Evolutionary conservation across 129 eudicot genomes (phyloP), one percentile per base, ranked within the genome.

Genomic region (Escallonia rubra): DNA sequence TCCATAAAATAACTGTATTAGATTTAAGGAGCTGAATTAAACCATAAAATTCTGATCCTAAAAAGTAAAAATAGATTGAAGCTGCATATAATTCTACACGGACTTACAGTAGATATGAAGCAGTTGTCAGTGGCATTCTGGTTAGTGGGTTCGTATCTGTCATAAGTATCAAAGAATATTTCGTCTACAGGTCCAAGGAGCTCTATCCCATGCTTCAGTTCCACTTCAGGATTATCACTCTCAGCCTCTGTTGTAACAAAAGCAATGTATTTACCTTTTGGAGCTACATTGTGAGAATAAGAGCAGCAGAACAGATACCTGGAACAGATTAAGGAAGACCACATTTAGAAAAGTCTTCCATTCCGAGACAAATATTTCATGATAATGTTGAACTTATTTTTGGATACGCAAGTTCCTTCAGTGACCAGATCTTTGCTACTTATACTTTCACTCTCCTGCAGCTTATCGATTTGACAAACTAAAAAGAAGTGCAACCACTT

Each of bases 221-320:
- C 88, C 6, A 54, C 48, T 67, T 82, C 80, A 10, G 93, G 88
- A 59, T 77, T 63, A 66, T 86, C 86, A 50, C 84, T 80, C 61
- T 86, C 84, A 12, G 89, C 89, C 66, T 82, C 93, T 11, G 88
- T 74, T 47, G 88, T 82, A 54, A 86, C 93, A 74, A 82, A 86
- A 53, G 88, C 93, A 50, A 86, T 86, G 88, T 58, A 80, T 80
- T 86, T 86, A 23, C 88, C 88, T 66, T 86, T 82, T 2, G 91
- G 85, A 65, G 85, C 85, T 61, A 85, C 87, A 70, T 82, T 79
- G 69, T 85, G 91, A 73, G 87, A 76, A 70, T 82, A 85, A 53
- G 91, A 82, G 79, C 91, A 85, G 79, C 91, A 82, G 77, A 85
- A 85, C 59, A 85, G 61, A 67, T 85, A 85, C 87, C 87, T 85